Evolutionary conservation across 2,329 filamentous ascomycete species (phyloP).

Genomic region (Piedraia hortae): DNA sequence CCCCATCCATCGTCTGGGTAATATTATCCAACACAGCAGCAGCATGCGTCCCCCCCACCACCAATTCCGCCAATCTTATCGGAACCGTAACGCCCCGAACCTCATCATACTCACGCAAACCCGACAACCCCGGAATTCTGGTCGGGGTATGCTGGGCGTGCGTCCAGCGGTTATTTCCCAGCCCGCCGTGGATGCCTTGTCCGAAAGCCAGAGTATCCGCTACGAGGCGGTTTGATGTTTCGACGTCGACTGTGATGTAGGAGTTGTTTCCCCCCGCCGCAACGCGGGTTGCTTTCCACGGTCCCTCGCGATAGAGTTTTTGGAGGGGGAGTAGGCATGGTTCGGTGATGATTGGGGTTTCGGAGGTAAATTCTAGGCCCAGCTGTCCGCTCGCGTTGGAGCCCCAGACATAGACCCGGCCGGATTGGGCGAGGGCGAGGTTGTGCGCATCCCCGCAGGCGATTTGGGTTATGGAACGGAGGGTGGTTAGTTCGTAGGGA

Average conservation of each 20-base stretch:
- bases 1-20: constrained; percentile 41
- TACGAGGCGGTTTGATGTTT: constrained; percentile 21
- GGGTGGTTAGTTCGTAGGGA: constrained; percentile 47
- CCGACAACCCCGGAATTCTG: constrained; percentile 61
- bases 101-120: constrained; percentile 72
- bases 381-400: constrained; percentile 83
- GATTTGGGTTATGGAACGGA: constrained; percentile 44
- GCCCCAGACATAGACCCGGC: constrained; percentile 62
- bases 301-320: constrained; percentile 43
- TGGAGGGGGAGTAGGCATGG: constrained; percentile 44
- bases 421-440: constrained; percentile 44
- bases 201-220: constrained; percentile 72
- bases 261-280: constrained; percentile 68
- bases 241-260: constrained; percentile 55
- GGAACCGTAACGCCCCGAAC: constrained; percentile 35
- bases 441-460: constrained; percentile 75
- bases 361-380: constrained; percentile 43
- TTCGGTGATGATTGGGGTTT: constrained; percentile 34
- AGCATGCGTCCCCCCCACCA: constrained; percentile 53
- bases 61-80: constrained; percentile 47
- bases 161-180: constrained; percentile 73
- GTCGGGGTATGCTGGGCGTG: constrained; percentile 52
- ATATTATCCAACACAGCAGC: constrained; percentile 64
- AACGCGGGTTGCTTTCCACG: constrained; percentile 40
- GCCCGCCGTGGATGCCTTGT: constrained; percentile 52